Percentiles rank a stretch among this genome's conserved stretches.
Conservation (phyloP, 176 grass and related monocot genomes). For the Carex littledalei region DNA sequence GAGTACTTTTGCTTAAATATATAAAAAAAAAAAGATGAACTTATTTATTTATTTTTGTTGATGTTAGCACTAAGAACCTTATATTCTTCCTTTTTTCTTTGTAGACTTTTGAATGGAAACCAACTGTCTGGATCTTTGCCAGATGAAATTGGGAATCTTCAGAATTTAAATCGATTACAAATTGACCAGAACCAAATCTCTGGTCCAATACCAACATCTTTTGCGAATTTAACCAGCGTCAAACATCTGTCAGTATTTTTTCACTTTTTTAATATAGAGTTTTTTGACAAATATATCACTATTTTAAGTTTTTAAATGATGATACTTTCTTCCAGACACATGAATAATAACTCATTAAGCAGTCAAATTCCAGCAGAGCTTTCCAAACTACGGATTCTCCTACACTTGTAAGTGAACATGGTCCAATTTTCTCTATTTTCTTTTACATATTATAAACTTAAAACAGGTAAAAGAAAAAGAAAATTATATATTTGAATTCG, state of each 20-base stretch:
- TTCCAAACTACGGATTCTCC: slow-evolving; percentile 42
- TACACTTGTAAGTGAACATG: slow-evolving; percentile 57
- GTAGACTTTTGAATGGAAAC: slow-evolving; percentile 91
- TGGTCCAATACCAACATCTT: slow-evolving; percentile 79
- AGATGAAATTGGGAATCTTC: slow-evolving; percentile 74
- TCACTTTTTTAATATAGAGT: not conserved
- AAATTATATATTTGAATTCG: slow-evolving; percentile 13
- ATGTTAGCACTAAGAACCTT: slow-evolving; percentile 5
- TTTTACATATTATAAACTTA: not conserved
- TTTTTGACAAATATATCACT: slow-evolving; percentile 2
- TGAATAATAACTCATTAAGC: slow-evolving; percentile 99
- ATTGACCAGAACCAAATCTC: slow-evolving; percentile 80
- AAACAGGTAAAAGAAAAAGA: not conserved
- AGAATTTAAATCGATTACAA: slow-evolving; percentile 64
- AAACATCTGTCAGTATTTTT: slow-evolving; percentile 69
- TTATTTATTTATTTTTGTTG: not conserved
- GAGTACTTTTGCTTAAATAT: slow-evolving; percentile 22
- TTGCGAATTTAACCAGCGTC: slow-evolving; percentile 57
- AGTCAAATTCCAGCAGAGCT: slow-evolving; percentile 80
- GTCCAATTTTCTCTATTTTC: slow-evolving; percentile 13
- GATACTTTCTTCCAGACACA: slow-evolving; percentile 48
- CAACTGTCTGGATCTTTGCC: slow-evolving; percentile 65
- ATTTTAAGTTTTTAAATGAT: slow-evolving; percentile 21
- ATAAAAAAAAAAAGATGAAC: not conserved
- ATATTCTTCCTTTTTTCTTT: slow-evolving; percentile 19